Base-by-base conservation (phyloP, 495 filamentous ascomycete genomes). In the Xylaria telfairii region DNA sequence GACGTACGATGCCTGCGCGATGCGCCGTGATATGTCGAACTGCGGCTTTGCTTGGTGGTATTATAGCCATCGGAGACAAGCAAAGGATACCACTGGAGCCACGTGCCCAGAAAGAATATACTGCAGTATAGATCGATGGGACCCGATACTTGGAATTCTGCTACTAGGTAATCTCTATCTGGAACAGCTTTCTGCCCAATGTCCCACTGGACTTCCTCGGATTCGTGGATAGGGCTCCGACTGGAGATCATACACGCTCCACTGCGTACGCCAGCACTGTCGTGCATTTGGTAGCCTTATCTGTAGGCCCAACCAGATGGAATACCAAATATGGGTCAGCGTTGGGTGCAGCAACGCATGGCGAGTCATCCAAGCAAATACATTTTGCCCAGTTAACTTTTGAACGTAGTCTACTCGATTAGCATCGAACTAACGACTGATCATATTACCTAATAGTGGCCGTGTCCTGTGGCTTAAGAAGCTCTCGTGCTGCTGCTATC, bases 401-500 rank as follows among this genome's bases (percentile, higher is more conserved):
- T n/a, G 19, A 3, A 46, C 44, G n/a, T 32, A 6, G 65, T 59
- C 37, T 39, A 24, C 42, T n/a, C 26, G 46, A 17, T 19, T 15
- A 54, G 3, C 34, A 54, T 53, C n/a, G 12, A 53, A 32, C 30
- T 17, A 26, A 64, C 26, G 46, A 24, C 37, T n/a, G n/a, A n/a
- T n/a, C 30, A 37, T 19, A 72, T 84, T 74, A 82, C 73, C 80
- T 79, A 75, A 75, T 67, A 44, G 72, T 39, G 51, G 46, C 65
- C 24, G 72, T 68, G 44, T 78, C 73, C 46, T 78, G 76, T 59
- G 77, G 71, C 46, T 91, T 86, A 39, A 98, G 81, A 70, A 97
- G 80, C 71, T 90, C 90, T 75, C 88, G 88, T 62, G 93, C 93
- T 12, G 93, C 93, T 77, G 90, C 88, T 39, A 97, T 76, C 78